Conservation (phyloP, 1,284 basidiomycete species). For the Athelia sp. region DNA sequence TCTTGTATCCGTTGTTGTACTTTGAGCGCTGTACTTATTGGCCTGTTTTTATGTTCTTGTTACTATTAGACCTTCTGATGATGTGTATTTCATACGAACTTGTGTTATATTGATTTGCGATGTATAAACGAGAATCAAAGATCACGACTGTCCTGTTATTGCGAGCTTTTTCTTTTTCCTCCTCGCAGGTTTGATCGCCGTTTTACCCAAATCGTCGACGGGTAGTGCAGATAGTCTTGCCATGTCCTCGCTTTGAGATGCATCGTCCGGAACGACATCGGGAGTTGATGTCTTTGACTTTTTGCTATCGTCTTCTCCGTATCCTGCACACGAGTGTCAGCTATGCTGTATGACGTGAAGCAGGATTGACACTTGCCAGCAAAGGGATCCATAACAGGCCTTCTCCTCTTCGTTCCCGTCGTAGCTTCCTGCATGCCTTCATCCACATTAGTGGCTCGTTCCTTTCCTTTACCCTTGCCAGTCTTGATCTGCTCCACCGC, state of each 20-base stretch:
- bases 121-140: too few relatives aligned
- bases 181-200: slow-evolving; percentile 15
- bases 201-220: slow-evolving; percentile 7
- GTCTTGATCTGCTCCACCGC: slow-evolving; percentile 18
- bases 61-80: neutral
- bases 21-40: neutral
- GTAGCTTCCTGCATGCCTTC: slow-evolving; percentile 12
- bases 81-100: neutral
- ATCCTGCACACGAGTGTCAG: slow-evolving; percentile 20
- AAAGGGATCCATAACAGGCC: slow-evolving; percentile 57
- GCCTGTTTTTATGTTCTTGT: neutral
- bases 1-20: neutral
- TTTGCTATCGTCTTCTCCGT: slow-evolving; percentile 17
- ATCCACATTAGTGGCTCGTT: slow-evolving; percentile 19
- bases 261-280: slow-evolving; percentile 2
- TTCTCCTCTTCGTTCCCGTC: slow-evolving; percentile 39
- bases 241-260: slow-evolving; percentile 10
- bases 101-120: too few relatives aligned
- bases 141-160: neutral
- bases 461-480: slow-evolving; percentile 40
- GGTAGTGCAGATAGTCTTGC: slow-evolving; percentile 8
- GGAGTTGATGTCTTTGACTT: slow-evolving; percentile 10
- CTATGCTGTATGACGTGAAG: neutral
- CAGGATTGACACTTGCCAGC: slow-evolving; percentile 39
- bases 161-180: slow-evolving; percentile 9